Evolutionary conservation across 257 asterid genomes (phyloP), one percentile per base, ranked within the genome.

Genomic region (Solanum rostratum): DNA sequence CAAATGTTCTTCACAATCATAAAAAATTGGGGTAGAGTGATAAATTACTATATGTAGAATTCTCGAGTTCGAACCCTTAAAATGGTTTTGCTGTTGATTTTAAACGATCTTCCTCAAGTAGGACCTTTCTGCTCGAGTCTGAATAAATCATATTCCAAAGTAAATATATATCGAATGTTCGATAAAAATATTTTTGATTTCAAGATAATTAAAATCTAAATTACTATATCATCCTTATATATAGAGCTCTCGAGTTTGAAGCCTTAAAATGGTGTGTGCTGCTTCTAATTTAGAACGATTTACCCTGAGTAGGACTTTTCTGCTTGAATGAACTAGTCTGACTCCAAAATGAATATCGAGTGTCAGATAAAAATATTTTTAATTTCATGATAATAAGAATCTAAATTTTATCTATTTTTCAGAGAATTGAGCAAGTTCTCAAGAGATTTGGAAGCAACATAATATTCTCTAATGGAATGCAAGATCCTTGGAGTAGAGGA

Each of bases 401-500:
- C 8, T 46, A 16, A 8, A 62, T 2, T 10, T 7, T 3, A 6
- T 11, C 30, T 46, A 63, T 41, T 20, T 68, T 11, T 49, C 80
- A 94, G 98, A 88, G 91, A 83, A 91, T 93, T 63, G 86, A 89
- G 80, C 94, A 84, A 80, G 94, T 89, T 59, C 86, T 94, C 69
- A 94, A 90, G 91, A 90, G 87, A 79, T 94, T 92, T 84, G 97
- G 95, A 63, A 91, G 97, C 90, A 94, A 94, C 59, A 92, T 93
- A 85, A 93, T 93, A 80, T 94, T 94, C 85, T 94, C 98, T 50
- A 94, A 87, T 63, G 98, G 98, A 83, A 81, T 92, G 85, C 98
- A 93, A 83, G 98, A 94, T 83, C 98, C 97, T 62, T 93, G 98
- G 97, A 93, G 98, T 88, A 86, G 98, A 90, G 98, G 95, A 87